Evolutionary conservation across 2,329 filamentous ascomycete genomes (phyloP).

Genomic region (Macroventuria anomochaeta): DNA sequence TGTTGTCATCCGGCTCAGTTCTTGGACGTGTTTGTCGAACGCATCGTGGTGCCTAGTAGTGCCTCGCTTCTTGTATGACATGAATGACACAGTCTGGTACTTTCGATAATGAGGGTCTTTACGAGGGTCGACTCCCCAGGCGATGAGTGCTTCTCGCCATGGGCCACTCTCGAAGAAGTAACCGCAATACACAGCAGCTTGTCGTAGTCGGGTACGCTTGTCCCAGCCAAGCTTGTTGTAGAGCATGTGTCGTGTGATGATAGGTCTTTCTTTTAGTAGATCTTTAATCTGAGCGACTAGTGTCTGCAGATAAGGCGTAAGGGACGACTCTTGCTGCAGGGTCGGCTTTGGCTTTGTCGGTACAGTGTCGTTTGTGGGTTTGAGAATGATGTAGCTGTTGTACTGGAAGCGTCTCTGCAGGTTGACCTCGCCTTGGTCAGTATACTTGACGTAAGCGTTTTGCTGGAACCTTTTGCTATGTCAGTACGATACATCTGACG

Average conservation of each 20-base stretch:
- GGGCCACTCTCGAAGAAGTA: constrained; percentile 94
- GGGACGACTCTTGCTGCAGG: constrained; percentile 57
- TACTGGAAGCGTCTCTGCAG: constrained; percentile 36
- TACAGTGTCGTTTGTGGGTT: constrained; percentile 67
- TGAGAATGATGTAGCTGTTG: constrained; percentile 56
- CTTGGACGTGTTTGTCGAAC: constrained; percentile 36
- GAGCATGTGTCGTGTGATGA: constrained; percentile 85
- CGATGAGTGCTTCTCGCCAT: constrained; percentile 86
- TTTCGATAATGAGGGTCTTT: constrained; percentile 75
- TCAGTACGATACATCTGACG: not conserved
- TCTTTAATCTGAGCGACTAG: constrained; percentile 69
- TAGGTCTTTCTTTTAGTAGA: constrained; percentile 75
- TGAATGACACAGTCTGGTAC: constrained; percentile 76
- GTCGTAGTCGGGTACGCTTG: constrained; percentile 66
- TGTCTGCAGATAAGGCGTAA: constrained; percentile 65
- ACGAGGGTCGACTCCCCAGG: constrained; percentile 86
- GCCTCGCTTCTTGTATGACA: constrained; percentile 42
- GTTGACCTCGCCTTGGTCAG: constrained; percentile 50
- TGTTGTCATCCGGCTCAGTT: constrained; percentile 30
- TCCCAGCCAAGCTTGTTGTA: constrained; percentile 71
- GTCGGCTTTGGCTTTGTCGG: constrained; percentile 67
- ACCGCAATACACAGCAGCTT: constrained; percentile 81
- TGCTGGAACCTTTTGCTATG: constrained; percentile 72
- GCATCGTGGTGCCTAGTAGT: constrained; percentile 33
- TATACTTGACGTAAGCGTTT: constrained; percentile 75